A percentile compares a stretch with the other conserved stretches of the same genome.
Evolutionary conservation across 305 asterid genomes (phyloP).

Genomic region (Solanum hybrid): DNA sequence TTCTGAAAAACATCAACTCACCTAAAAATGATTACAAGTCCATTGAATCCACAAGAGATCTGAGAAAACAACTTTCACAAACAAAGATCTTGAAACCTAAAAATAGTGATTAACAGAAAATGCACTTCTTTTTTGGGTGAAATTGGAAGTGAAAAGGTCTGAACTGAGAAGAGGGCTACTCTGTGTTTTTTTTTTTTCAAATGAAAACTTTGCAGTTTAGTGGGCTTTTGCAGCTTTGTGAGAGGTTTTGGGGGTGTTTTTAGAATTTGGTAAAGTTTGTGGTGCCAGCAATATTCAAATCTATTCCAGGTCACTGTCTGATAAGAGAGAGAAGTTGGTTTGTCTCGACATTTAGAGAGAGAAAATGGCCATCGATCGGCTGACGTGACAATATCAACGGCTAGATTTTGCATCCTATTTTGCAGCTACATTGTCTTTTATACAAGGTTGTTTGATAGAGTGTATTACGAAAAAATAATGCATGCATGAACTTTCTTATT

Average conservation of each 20-base stretch:
- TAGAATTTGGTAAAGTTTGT: background rate
- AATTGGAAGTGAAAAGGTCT: constrained; percentile 3
- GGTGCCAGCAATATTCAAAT: constrained; percentile 35
- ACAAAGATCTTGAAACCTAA: background rate
- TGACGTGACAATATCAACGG: background rate
- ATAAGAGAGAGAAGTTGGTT: background rate
- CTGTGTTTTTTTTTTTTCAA: background rate
- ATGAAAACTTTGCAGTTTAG: background rate
- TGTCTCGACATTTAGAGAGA: background rate
- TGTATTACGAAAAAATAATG: no score
- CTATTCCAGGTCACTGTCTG: constrained; percentile 28
- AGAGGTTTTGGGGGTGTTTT: background rate
- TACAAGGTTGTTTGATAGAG: no score
- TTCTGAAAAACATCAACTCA: constrained; percentile 17
- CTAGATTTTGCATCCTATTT: background rate
- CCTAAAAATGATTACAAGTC: constrained; percentile 29
- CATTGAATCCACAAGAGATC: constrained; percentile 41
- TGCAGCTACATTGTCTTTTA: background rate
- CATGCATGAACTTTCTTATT: no score
- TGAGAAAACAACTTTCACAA: constrained; percentile 11
- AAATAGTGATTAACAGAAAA: background rate
- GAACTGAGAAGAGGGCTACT: background rate
- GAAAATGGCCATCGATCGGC: background rate
- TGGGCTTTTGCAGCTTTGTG: constrained; percentile 13
- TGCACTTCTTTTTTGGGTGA: constrained; percentile 3